These are phyloP conservation scores for Amylostereum chailletii DNA, from an alignment of 1,284 basidiomycete genomes.

Conservation along the genomic window DNA sequence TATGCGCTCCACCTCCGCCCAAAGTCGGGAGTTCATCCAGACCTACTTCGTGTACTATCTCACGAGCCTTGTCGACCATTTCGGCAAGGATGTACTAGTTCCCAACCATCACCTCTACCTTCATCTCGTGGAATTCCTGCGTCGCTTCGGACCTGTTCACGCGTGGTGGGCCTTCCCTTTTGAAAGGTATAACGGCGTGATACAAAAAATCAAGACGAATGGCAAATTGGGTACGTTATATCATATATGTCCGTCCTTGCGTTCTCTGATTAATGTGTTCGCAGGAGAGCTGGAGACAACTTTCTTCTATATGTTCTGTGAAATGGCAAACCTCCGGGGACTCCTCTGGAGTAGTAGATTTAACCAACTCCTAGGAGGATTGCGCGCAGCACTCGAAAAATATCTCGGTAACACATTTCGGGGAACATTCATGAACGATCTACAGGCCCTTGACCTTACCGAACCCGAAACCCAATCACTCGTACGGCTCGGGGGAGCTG, in stretches of 20 bases:
- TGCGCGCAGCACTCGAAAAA: not conserved
- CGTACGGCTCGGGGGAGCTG: too few relatives aligned
- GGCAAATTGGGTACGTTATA: constrained; percentile 18
- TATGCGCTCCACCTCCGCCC: not conserved
- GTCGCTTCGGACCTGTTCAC: constrained; percentile 23
- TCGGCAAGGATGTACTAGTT: not conserved
- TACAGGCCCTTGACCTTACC: constrained; percentile 2
- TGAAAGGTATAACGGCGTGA: constrained; percentile 23
- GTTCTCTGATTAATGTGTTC: too few relatives aligned
- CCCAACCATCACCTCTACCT: not conserved
- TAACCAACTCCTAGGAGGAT: too few relatives aligned
- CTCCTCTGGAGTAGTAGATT: too few relatives aligned
- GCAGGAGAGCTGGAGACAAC: too few relatives aligned
- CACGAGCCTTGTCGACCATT: not conserved
- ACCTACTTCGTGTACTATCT: not conserved
- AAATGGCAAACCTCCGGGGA: too few relatives aligned
- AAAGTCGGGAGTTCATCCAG: not conserved
- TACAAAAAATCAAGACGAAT: constrained; percentile 26
- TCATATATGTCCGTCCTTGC: not conserved
- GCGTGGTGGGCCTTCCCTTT: constrained; percentile 24
- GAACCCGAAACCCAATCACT: too few relatives aligned
- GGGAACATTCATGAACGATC: not conserved
- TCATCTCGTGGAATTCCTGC: not conserved
- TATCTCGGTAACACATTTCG: not conserved
- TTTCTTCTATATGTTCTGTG: too few relatives aligned